Conservation (phyloP, 352 stramenopile genomes). For the Globisporangium lucens region DNA sequence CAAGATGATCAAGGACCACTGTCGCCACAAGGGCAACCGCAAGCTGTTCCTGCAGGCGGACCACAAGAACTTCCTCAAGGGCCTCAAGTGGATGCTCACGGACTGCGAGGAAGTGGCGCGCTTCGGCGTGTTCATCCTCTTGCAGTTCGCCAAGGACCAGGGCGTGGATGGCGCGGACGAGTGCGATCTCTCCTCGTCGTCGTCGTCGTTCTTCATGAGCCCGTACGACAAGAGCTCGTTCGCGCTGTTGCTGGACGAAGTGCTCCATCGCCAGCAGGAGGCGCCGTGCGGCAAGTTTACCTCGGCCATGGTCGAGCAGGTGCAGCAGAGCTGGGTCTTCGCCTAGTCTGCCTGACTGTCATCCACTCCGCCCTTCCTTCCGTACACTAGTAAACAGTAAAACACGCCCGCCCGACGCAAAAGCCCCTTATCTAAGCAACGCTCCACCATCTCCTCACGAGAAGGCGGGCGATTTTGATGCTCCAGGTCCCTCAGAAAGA, state of each 20-base stretch:
- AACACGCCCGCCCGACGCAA: background rate
- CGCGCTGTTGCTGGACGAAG: conserved; percentile 38
- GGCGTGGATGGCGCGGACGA: conserved; percentile 15
- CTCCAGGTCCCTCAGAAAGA: background rate
- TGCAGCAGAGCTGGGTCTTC: conserved; percentile 62
- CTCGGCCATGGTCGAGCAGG: conserved; percentile 45
- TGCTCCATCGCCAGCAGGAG: conserved; percentile 28
- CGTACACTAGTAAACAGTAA: conserved; percentile 2
- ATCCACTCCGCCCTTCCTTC: background rate
- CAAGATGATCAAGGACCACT: conserved; percentile 67
- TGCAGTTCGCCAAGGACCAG: conserved; percentile 54
- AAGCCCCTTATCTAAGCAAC: background rate
- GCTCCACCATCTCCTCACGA: background rate
- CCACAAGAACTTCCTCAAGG: conserved; percentile 40
- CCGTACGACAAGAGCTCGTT: conserved; percentile 64
- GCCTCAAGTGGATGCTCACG: conserved; percentile 62
- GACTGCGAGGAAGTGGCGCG: conserved; percentile 54
- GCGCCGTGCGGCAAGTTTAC: conserved; percentile 40
- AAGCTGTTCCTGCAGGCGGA: conserved; percentile 47
- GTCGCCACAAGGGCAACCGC: conserved; percentile 69
- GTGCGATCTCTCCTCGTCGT: conserved; percentile 6
- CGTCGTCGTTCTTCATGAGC: conserved; percentile 42
- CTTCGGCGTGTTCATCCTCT: conserved; percentile 64
- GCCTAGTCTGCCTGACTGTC: background rate
- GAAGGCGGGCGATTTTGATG: conserved; percentile 3